Base-by-base conservation (phyloP, 2,329 filamentous ascomycete genomes). In the Apiospora saccharicola region DNA sequence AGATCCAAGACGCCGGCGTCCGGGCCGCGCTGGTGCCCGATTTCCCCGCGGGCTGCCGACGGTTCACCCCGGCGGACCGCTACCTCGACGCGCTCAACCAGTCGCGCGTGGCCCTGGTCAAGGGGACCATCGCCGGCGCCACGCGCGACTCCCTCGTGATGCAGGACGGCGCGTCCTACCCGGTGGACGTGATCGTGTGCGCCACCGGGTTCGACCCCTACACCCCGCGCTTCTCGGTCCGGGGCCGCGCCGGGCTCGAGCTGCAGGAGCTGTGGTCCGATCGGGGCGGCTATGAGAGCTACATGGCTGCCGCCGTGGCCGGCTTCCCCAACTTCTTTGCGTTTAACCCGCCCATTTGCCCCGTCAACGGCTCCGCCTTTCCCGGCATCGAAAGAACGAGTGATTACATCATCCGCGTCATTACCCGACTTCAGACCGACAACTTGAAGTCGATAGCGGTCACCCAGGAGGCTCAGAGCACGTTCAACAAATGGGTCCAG, bases 251-350 rank as follows among this genome's bases (percentile, higher is more conserved):
- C 14, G 57, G 57, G 3, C 26, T 34, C 14, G 37, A 64, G 8
- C 14, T 64, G 30, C 57, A 37, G 57, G 37, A 71, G 13, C 14
- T 71, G 16, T 71, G 70, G 61, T 44, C 24, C 5, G 57, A 71
- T n/a, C 44, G 49, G 24, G 41, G 43, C 8, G n/a, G 47, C 6
- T 51, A 51, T 7, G 70, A 43, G 47, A 49, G 70, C 19, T 68
- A 68, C 37, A n/a, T 68, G 44, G 70, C 43, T 19, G 44, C 22
- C 24, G 10, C 70, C 14, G 61, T 67, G 16, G 70, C 61, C 3
- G 70, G 47, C 1, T 68, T 71, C 22, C 70, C 70, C 41, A 71
- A 71, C 26, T 67, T 46, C 26, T 71, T 71, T n/a, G 51, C 24
- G 4, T 67, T 71, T 44, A 68, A 37, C 14, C 41, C 53, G 22